phyloP scores from a whole-genome alignment of 306 rosid genomes.

The Neltuma alba region DNA sequence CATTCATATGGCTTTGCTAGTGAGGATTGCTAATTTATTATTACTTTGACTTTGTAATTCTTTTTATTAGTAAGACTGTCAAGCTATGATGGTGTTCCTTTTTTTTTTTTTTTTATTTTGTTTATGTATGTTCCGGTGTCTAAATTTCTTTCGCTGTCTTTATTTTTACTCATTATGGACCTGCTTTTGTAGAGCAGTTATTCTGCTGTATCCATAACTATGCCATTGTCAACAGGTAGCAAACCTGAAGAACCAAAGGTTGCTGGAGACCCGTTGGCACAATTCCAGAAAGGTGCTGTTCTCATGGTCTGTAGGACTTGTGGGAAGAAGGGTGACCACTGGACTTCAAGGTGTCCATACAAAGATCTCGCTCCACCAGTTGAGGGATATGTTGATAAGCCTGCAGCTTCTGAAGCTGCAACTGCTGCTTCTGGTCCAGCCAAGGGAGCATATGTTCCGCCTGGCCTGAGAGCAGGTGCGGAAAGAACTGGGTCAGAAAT shows the following conservation, averaged over 20 bases:
- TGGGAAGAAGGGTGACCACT: constrained; percentile 96
- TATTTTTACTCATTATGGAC: background rate
- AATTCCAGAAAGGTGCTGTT: constrained; percentile 70
- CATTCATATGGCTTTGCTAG: background rate
- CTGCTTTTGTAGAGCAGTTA: background rate
- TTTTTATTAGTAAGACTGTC: background rate
- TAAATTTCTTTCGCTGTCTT: background rate
- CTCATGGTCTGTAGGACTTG: constrained; percentile 94
- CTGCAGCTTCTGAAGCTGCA: constrained; percentile 49
- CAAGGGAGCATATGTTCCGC: constrained; percentile 83
- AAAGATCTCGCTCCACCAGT: constrained; percentile 78
- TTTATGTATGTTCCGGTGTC: background rate
- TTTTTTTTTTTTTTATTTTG: too few relatives aligned
- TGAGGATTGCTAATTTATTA: background rate
- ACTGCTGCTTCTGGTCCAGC: constrained; percentile 46
- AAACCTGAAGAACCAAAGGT: constrained; percentile 75
- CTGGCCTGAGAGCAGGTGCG: constrained; percentile 76
- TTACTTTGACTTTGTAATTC: background rate
- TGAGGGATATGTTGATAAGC: constrained; percentile 66
- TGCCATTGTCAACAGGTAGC: constrained; percentile 55
- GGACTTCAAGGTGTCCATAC: constrained; percentile 95
- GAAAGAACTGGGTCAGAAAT: constrained; percentile 77
- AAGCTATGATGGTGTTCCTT: background rate
- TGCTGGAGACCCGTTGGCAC: constrained; percentile 62
- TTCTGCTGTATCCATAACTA: background rate